Evolutionary conservation across 495 filamentous ascomycete genomes (phyloP), one percentile per base, ranked within the genome.

Genomic region (Chaetomidium leptoderma): DNA sequence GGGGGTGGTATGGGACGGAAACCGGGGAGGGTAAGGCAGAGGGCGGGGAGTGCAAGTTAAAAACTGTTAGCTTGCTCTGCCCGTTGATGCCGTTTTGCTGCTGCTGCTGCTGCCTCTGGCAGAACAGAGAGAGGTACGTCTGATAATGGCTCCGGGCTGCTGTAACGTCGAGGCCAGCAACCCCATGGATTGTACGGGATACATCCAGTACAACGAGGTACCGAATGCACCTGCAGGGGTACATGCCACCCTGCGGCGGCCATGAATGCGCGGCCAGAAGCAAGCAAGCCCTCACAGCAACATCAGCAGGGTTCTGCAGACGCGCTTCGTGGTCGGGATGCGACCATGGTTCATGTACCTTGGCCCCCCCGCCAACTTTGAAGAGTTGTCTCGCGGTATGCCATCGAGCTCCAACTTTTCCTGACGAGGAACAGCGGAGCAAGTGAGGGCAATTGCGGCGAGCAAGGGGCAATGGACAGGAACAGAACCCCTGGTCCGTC

Each of bases 191-290:
- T 10, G 16, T 13, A n/a, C n/a, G n/a, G n/a, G n/a, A n/a, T 64
- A 65, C 62, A 58, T 62, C 44, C 58, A 61, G 68, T 70, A 70
- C 68, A 66, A 64, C 55, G 47, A 62, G 59, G 66, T 70, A 70
- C 68, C 64, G 45, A n/a, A 48, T 29, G 33, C 40, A 47, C 47
- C 44, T 61, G 62, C 62, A 66, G 50, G 62, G 64, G 64, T 70
- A 70, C 68, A 63, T 70, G 32, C 37, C 59, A 58, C 47, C 29
- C n/a, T 21, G 29, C 45, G 47, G 21, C 33, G 54, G 44, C 52
- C 37, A 51, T 27, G 21, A 55, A 11, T n/a, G 32, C 10, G 42
- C 26, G 44, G 19, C 39, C 35, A 58, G 26, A 53, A 48, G 35
- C 49, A 48, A 54, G 47, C 57, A 50, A 54, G 47, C 57, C 43